Evolutionary conservation across 1,139 yeast genomes (phyloP).

Genomic region (Debaryomyces coudertii): DNA sequence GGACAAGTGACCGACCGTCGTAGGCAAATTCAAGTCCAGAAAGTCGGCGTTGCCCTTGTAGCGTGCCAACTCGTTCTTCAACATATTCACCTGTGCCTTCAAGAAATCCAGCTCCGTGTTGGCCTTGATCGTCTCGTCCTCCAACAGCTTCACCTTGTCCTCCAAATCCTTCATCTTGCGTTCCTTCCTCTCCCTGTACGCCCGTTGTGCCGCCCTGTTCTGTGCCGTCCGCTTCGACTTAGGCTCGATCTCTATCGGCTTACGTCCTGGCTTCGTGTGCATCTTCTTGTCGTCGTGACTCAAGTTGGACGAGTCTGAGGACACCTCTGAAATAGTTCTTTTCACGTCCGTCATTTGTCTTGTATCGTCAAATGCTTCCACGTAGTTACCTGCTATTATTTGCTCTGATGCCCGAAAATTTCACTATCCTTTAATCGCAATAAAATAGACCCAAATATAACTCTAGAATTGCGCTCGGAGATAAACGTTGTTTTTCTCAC

Average conservation of each 20-base stretch:
- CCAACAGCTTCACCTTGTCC: conserved; percentile 70
- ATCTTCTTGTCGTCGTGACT: conserved; percentile 41
- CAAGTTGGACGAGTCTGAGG: conserved; percentile 21
- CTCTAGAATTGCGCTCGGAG: background rate
- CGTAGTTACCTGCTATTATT: background rate
- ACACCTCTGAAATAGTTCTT: conserved; percentile 36
- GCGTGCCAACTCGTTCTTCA: conserved; percentile 71
- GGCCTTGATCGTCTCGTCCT: conserved; percentile 66
- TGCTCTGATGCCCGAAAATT: background rate
- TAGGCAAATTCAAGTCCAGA: conserved; percentile 39
- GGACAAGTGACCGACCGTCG: conserved; percentile 36
- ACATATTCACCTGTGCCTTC: conserved; percentile 72
- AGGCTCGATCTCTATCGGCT: conserved; percentile 79
- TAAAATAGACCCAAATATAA: background rate
- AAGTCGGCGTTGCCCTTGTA: conserved; percentile 54
- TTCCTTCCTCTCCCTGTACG: conserved; percentile 94
- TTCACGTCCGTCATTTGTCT: conserved; percentile 38
- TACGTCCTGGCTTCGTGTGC: conserved; percentile 57
- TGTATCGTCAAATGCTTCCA: background rate
- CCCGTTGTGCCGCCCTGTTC: conserved; percentile 96
- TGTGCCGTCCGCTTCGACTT: conserved; percentile 90
- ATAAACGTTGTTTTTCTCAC: background rate
- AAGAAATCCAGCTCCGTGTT: conserved; percentile 73
- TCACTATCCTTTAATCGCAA: no score
- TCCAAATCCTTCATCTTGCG: conserved; percentile 84